Percentiles rank a stretch among this genome's conserved stretches.
These are phyloP conservation scores for Zea mays DNA, from an alignment of 176 grass and related monocot genomes.

Conservation along the genomic window Zm-B73-REFERENCE-NAM-5.0 NC_050097.1:5497001-5497500, in stretches of 20 bases:
- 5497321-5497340: slow-evolving; percentile 21
- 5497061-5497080: no score
- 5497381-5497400: slow-evolving; percentile 32
- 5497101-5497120: no score
- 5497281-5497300: slow-evolving; percentile 4
- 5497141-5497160: neutral
- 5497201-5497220: slow-evolving; percentile 19
- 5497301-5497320: neutral
- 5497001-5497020: no score
- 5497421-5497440: slow-evolving; percentile 1
- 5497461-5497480: neutral
- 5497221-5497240: neutral
- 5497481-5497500: neutral
- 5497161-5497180: slow-evolving; percentile 42
- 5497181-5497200: neutral
- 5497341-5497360: slow-evolving; percentile 10
- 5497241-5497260: neutral
- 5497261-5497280: slow-evolving; percentile 28
- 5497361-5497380: slow-evolving; percentile 16
- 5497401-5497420: slow-evolving; percentile 10
- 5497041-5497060: no score
- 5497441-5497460: neutral
- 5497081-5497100: no score
- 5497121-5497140: neutral
- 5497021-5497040: no score